These are phyloP conservation scores for Puccinia polysora DNA, from an alignment of 1,284 basidiomycete genomes.

Conservation along the genomic window DNA sequence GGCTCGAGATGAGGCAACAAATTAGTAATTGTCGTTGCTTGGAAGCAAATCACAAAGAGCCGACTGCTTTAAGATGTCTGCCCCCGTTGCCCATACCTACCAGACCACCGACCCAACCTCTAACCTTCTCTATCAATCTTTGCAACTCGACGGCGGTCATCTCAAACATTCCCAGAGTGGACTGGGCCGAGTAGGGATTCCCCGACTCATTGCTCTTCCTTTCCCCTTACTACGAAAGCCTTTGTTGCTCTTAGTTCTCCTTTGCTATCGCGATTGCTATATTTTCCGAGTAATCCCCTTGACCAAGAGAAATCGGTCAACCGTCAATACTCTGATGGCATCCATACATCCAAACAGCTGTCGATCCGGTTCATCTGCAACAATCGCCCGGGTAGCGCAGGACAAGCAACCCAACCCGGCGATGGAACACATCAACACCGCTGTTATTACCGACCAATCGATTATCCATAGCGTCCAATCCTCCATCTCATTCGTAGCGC, in stretches of 20 bases:
- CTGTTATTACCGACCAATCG: neutral
- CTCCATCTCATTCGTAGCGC: neutral
- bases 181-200: too few relatives aligned
- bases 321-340: neutral
- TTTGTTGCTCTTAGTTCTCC: neutral
- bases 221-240: constrained; percentile 17
- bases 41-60: too few relatives aligned
- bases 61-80: too few relatives aligned
- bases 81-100: too few relatives aligned
- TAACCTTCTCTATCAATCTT: too few relatives aligned
- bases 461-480: constrained; percentile 5
- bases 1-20: too few relatives aligned
- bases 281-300: neutral
- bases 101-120: too few relatives aligned
- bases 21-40: too few relatives aligned
- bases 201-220: too few relatives aligned
- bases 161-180: too few relatives aligned
- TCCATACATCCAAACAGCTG: constrained; percentile 11
- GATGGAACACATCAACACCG: constrained; percentile 12
- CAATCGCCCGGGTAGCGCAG: constrained; percentile 5
- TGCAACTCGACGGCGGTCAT: too few relatives aligned
- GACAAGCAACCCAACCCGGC: constrained; percentile 5
- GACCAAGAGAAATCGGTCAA: constrained; percentile 1
- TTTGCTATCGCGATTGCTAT: constrained; percentile 2
- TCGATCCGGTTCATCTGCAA: constrained; percentile 1